Evolutionary conservation across 2,329 filamentous ascomycete species (phyloP), one percentile per base, ranked within the genome.

Genomic region (Lojkania enalia): DNA sequence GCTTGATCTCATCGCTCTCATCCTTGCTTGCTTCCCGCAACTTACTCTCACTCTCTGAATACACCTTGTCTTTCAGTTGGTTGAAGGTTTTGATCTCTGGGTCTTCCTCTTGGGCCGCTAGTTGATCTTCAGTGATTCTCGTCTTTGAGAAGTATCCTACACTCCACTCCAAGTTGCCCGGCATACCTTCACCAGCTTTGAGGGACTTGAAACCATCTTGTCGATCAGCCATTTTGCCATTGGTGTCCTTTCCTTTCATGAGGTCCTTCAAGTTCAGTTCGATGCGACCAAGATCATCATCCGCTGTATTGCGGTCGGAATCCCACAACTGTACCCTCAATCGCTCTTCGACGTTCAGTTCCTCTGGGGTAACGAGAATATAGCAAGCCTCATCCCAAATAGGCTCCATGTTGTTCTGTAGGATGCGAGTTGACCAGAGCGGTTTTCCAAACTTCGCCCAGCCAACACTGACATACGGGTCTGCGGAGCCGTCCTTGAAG

Each of bases 381-480:
- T 80, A 85, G 16, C 80, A 80, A 38, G 82, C 85, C 63, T 90
- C 87, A 23, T 87, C 76, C 86, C 86, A 90, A 35, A 73, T 74
- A 0, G 87, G 87, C 20, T 86, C 74, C 74, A 87, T 84, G 35
- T 88, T 83, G 1, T 77, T 75, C 29, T 77, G 66, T 16, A 89
- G 75, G 31, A 90, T 78, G 37, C 86, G 78, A 0, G 86, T 89
- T 40, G 77, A 85, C 61, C 72, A 85, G 46, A 85, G 74, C 37
- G 81, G 81, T 57, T 86, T 87, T 40, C 86, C 85, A 61, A 89
- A 89, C 61, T 90, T 90, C 16, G 85, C 85, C 85, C 86, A 90
- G 1, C 82, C 85, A 5, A 88, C 82, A 1, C 83, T 84, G 13
- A 88, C 79, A 52, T 90, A 90, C 0, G 83, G 76, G 65, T 90